phyloP scores from a whole-genome alignment of 1,284 basidiomycete species.

The Malassezia furfur region DNA sequence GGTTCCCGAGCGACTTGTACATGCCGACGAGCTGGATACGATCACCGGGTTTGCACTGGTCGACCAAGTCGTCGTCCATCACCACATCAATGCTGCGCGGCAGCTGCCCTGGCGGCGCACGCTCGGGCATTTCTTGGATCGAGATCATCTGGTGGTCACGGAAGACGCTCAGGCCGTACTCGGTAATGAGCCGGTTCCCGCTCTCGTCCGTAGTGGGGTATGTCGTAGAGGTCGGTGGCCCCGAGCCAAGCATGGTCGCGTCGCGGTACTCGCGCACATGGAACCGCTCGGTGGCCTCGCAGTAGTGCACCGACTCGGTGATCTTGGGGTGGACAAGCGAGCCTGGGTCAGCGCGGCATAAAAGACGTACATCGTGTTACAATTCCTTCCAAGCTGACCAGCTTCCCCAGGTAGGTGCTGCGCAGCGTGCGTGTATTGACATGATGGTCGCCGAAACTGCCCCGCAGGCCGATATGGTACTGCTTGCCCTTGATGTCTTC shows the following conservation, averaged over 20 bases:
- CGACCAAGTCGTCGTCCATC: constrained; percentile 90
- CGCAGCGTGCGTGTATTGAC: constrained; percentile 87
- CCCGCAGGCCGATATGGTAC: constrained; percentile 76
- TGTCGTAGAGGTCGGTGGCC: constrained; percentile 30
- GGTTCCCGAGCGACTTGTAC: constrained; percentile 83
- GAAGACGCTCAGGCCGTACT: constrained; percentile 86
- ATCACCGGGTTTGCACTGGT: constrained; percentile 94
- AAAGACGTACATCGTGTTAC: constrained; percentile 70
- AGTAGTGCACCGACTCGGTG: constrained; percentile 92
- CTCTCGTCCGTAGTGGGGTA: constrained; percentile 86
- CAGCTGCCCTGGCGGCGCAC: constrained; percentile 90
- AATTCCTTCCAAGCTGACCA: constrained; percentile 96
- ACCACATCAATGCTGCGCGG: constrained; percentile 92
- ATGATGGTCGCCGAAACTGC: constrained; percentile 98
- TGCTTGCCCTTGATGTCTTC: constrained; percentile 66
- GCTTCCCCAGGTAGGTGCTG: constrained; percentile 78
- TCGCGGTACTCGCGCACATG: constrained; percentile 87
- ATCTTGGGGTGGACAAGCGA: constrained; percentile 98
- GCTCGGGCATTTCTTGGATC: constrained; percentile 99
- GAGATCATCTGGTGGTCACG: constrained; percentile 93
- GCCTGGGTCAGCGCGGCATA: constrained; percentile 44
- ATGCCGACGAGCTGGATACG: constrained; percentile 92
- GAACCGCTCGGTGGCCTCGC: constrained; percentile 72
- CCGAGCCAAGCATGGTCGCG: constrained; percentile 75
- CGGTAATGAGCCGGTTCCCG: constrained; percentile 74